Evolutionary conservation across 768 basidiomycete genomes (phyloP).

Genomic region (Rubroboletus pulcherrimus): DNA sequence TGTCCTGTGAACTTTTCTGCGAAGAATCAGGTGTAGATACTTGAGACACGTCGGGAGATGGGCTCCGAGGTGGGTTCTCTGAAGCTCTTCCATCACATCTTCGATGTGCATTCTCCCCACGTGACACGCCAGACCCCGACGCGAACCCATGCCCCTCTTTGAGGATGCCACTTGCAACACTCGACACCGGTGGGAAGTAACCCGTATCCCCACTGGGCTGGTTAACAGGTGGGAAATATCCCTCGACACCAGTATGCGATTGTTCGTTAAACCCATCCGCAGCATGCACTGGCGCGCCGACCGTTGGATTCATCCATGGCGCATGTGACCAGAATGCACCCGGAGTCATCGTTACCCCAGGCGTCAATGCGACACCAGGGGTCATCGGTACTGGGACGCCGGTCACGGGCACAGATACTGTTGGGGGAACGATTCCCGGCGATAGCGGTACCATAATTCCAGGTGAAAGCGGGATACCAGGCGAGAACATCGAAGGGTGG

Average conservation of each 20-base stretch:
- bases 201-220: conserved; percentile 24
- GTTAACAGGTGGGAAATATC: conserved; percentile 43
- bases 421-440: conserved; percentile 20
- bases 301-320: conserved; percentile 55
- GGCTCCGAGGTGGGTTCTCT: conserved; percentile 5
- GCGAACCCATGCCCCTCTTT: conserved; percentile 19
- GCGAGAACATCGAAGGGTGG: conserved; percentile 28
- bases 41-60: conserved; percentile 7
- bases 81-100: conserved; percentile 2
- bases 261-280: conserved; percentile 14
- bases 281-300: conserved; percentile 53
- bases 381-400: conserved; percentile 26
- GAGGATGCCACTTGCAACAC: conserved; percentile 36
- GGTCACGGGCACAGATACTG: conserved; percentile 20
- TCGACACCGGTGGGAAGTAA: conserved; percentile 43
- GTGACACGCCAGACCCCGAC: background rate
- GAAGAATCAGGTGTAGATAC: conserved; percentile 5
- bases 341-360: conserved; percentile 68
- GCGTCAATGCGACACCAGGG: conserved; percentile 39
- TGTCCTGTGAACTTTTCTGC: conserved; percentile 13
- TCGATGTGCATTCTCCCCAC: background rate
- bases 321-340: conserved; percentile 68
- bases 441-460: conserved; percentile 29
- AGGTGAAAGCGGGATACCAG: conserved; percentile 30
- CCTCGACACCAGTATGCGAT: conserved; percentile 18